Percentiles rank a stretch among this genome's conserved stretches.
Conservation (phyloP, 345 rosid genomes). For the Gossypium arboreum region DNA sequence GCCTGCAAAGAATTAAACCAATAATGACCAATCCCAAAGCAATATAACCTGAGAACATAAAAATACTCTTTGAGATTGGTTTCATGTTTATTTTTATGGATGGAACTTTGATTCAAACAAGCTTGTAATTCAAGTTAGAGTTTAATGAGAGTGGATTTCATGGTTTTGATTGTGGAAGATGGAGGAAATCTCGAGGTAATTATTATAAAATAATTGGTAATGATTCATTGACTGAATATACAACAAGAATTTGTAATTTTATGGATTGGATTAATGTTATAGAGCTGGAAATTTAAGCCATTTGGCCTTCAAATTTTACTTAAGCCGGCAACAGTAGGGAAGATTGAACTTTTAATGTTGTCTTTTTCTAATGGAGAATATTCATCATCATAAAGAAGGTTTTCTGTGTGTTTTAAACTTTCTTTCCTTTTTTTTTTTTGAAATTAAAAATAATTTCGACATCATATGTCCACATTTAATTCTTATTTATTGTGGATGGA, state of each 20-base stretch:
- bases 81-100: slow-evolving; percentile 25
- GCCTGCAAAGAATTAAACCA: slow-evolving; percentile 18
- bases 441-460: not conserved
- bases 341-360: not conserved
- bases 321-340: slow-evolving; percentile 26
- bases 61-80: slow-evolving; percentile 19
- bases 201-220: not conserved
- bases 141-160: slow-evolving; percentile 6
- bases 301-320: not conserved
- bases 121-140: slow-evolving; percentile 5
- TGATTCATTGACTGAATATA: slow-evolving; percentile 25
- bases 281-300: slow-evolving; percentile 10
- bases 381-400: not conserved
- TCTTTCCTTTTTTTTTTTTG: not conserved
- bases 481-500: not conserved
- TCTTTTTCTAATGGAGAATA: slow-evolving; percentile 16
- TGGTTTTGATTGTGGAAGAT: slow-evolving; percentile 13
- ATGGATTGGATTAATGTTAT: slow-evolving; percentile 7
- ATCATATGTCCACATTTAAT: not conserved
- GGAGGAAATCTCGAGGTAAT: slow-evolving; percentile 36
- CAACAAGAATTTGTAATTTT: slow-evolving; percentile 28
- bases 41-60: slow-evolving; percentile 46
- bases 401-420: not conserved
- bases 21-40: slow-evolving; percentile 28
- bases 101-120: slow-evolving; percentile 12